These are phyloP conservation scores for Fusarium sp. DNA, from an alignment of 2,329 filamentous ascomycete genomes.

Conservation along the genomic window DNA sequence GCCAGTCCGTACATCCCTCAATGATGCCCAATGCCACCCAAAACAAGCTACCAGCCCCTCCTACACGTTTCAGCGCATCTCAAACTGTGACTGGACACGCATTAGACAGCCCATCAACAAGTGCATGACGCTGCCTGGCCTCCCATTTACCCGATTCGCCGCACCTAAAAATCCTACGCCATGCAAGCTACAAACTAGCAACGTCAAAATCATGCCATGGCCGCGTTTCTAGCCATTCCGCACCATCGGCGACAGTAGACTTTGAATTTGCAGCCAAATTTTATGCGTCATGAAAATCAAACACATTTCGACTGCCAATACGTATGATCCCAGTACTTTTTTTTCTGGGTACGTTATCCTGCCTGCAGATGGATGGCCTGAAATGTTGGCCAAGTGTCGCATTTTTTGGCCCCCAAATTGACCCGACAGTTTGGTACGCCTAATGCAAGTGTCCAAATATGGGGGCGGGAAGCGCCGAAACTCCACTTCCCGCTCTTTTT, in stretches of 20 bases:
- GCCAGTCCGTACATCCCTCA: neutral
- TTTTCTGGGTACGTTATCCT: conserved; percentile 16
- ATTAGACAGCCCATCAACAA: neutral
- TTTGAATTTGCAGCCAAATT: neutral
- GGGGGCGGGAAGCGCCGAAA: conserved; percentile 6
- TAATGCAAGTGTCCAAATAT: conserved; percentile 15
- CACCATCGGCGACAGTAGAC: neutral
- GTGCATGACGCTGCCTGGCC: conserved; percentile 1
- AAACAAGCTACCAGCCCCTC: neutral
- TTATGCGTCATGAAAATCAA: conserved; percentile 20
- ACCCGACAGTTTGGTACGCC: conserved; percentile 18
- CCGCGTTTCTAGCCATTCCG: neutral
- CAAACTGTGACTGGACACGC: neutral
- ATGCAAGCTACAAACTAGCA: neutral
- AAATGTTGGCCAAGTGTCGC: conserved; percentile 16
- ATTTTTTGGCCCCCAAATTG: conserved; percentile 14
- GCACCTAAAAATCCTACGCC: neutral
- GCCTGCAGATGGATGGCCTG: conserved; percentile 10
- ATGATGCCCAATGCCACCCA: neutral
- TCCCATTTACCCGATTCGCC: conserved; percentile 10
- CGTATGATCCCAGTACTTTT: neutral
- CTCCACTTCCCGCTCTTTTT: conserved; percentile 16
- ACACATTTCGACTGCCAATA: neutral
- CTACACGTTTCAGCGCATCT: neutral
- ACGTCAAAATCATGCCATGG: conserved; percentile 1